These are phyloP conservation scores for Amylocystis lapponica DNA, from an alignment of 768 basidiomycete species.

Conservation along the genomic window DNA sequence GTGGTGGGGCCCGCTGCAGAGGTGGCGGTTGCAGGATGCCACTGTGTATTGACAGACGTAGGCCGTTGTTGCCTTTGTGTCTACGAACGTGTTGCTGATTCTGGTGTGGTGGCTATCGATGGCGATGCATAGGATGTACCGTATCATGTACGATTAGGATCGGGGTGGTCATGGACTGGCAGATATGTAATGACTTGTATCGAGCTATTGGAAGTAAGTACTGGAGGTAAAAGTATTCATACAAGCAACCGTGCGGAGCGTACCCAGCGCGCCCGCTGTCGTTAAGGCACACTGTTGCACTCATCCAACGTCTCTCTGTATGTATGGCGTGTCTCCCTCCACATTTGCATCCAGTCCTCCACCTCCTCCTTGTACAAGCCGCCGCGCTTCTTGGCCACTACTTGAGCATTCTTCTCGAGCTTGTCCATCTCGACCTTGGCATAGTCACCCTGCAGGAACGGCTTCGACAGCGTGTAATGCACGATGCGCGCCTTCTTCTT, in stretches of 20 bases:
- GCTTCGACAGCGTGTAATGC: slow-evolving; percentile 30
- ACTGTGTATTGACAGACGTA: slow-evolving; percentile 68
- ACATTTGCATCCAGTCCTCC: slow-evolving; percentile 20
- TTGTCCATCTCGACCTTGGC: slow-evolving; percentile 15
- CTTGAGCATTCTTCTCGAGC: slow-evolving; percentile 15
- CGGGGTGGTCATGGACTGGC: too few relatives aligned
- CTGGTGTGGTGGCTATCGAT: too few relatives aligned
- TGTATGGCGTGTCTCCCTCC: slow-evolving; percentile 15
- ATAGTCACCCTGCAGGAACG: slow-evolving; percentile 16
- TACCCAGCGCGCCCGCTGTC: too few relatives aligned
- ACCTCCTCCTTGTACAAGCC: slow-evolving; percentile 18
- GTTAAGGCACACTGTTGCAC: neutral
- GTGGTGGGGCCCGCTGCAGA: slow-evolving; percentile 77
- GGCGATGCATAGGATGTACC: too few relatives aligned
- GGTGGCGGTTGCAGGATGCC: slow-evolving; percentile 74
- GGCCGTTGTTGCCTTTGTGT: too few relatives aligned
- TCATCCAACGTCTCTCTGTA: slow-evolving; percentile 5
- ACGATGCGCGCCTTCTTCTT: slow-evolving; percentile 26
- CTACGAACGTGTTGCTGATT: too few relatives aligned
- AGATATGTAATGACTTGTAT: too few relatives aligned
- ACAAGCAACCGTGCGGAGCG: too few relatives aligned
- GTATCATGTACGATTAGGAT: too few relatives aligned
- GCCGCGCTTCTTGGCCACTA: slow-evolving; percentile 6
- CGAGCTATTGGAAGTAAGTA: too few relatives aligned
- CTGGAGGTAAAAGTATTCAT: too few relatives aligned